A percentile compares a stretch with the other conserved stretches of the same genome.
Conservation (phyloP, 2,329 filamentous ascomycete species). For the Ophiostoma sp. region DNA sequence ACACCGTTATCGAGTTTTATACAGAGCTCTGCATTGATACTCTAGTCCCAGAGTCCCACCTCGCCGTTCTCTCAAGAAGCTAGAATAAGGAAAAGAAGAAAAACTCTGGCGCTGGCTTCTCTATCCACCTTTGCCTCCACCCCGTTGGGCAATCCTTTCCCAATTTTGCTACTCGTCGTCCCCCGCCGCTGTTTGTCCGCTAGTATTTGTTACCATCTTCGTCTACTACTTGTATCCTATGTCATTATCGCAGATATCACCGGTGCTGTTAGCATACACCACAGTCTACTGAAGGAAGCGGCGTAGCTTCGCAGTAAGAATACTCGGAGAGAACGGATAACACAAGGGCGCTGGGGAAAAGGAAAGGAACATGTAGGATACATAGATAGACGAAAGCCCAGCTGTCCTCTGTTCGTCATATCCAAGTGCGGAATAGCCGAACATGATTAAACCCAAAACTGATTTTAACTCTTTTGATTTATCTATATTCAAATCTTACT, state of each 20-base stretch:
- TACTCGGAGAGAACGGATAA: too few species aligned
- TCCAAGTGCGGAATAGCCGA: too few species aligned
- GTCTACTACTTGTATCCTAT: background rate
- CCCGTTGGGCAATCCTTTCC: slow-evolving; percentile 13
- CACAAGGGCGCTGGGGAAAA: too few species aligned
- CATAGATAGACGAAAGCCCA: too few species aligned
- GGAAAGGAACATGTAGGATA: too few species aligned
- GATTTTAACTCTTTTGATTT: background rate
- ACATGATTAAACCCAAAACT: too few species aligned
- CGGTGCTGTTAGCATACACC: background rate
- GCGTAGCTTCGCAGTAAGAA: too few species aligned
- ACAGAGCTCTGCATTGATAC: background rate
- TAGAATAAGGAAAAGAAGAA: background rate
- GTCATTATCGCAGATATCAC: background rate
- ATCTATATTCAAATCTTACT: background rate
- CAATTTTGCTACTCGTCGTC: slow-evolving; percentile 1
- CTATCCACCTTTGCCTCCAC: slow-evolving; percentile 17
- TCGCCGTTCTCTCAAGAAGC: slow-evolving; percentile 2
- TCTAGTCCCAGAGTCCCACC: background rate
- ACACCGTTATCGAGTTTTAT: background rate
- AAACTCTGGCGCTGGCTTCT: background rate
- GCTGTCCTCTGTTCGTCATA: too few species aligned
- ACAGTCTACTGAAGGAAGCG: too few species aligned
- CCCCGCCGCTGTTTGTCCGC: slow-evolving; percentile 6
- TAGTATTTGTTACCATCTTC: background rate